Percentiles rank a stretch among this genome's conserved stretches.
Conservation (phyloP, 2,329 filamentous ascomycete genomes). For the Chaetomiaceae sp. region DNA sequence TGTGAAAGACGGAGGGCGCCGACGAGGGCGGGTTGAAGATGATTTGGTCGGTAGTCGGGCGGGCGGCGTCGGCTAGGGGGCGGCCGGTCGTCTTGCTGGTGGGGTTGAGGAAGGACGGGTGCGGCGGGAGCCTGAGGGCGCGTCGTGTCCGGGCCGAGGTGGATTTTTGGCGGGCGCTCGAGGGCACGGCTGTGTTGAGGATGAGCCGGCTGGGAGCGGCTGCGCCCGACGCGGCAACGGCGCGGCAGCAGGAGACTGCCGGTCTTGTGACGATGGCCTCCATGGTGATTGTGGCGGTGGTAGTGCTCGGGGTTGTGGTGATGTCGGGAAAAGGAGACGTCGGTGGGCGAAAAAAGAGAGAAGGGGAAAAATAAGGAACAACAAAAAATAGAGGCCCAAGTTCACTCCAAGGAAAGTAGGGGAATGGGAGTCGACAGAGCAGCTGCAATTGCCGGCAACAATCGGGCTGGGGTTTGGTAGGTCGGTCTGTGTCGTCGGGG, state of each 20-base stretch:
- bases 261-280: constrained; percentile 22
- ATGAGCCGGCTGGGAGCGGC: constrained; percentile 25
- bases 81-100: constrained; percentile 18
- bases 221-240: constrained; percentile 2
- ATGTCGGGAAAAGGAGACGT: background rate
- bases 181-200: constrained; percentile 20
- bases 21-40: constrained; percentile 47
- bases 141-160: constrained; percentile 51
- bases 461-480: constrained; percentile 2
- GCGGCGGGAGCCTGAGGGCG: constrained; percentile 54
- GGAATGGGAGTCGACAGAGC: background rate
- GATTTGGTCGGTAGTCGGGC: constrained; percentile 37
- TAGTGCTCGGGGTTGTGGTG: background rate
- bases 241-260: constrained; percentile 19
- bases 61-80: constrained; percentile 20
- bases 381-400: no score
- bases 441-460: constrained; percentile 8
- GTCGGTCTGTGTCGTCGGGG: constrained; percentile 1
- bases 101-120: constrained; percentile 51
- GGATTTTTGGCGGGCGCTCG: constrained; percentile 43
- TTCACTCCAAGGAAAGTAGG: background rate
- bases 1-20: constrained; percentile 53
- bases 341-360: background rate
- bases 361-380: background rate
- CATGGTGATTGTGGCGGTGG: constrained; percentile 14